Percentiles rank a stretch among this genome's conserved stretches.
These are phyloP conservation scores for Plasmodium yoelii DNA, from an alignment of 169 alveolate species.

Conservation along the genomic window DNA sequence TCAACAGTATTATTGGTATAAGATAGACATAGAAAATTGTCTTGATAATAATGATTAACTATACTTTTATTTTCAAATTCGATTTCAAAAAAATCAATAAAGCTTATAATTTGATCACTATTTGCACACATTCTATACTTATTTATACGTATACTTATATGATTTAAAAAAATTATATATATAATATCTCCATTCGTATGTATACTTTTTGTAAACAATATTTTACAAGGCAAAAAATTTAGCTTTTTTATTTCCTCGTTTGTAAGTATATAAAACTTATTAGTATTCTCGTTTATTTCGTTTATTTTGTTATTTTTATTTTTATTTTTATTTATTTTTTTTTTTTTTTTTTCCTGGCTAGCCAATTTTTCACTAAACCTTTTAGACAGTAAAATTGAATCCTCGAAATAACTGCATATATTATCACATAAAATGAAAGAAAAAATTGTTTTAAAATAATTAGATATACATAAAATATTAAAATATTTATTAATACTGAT, in stretches of 20 bases:
- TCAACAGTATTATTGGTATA: conserved; percentile 10
- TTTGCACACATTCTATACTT: not conserved
- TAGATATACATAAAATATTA: conserved; percentile 49
- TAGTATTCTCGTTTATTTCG: not conserved
- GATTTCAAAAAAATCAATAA: conserved; percentile 3
- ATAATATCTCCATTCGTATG: not conserved
- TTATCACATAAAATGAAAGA: conserved; percentile 1
- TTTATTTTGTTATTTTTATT: too few relatives aligned
- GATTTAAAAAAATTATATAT: conserved; percentile 15
- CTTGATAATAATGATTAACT: conserved; percentile 12
- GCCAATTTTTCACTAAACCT: not conserved
- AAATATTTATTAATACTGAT: conserved; percentile 15
- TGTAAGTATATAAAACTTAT: not conserved
- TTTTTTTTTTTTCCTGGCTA: not conserved
- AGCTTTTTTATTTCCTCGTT: not conserved
- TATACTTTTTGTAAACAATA: conserved; percentile 25
- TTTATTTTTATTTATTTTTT: not conserved
- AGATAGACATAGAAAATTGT: conserved; percentile 16
- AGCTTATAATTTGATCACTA: not conserved
- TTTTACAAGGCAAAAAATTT: not conserved
- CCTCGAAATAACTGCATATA: not conserved
- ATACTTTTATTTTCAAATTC: conserved; percentile 1
- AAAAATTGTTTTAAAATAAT: conserved; percentile 21
- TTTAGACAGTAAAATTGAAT: not conserved
- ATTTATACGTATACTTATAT: conserved; percentile 13